Evolutionary conservation across 768 basidiomycete species (phyloP).

Genomic region (Daedalea quercina): DNA sequence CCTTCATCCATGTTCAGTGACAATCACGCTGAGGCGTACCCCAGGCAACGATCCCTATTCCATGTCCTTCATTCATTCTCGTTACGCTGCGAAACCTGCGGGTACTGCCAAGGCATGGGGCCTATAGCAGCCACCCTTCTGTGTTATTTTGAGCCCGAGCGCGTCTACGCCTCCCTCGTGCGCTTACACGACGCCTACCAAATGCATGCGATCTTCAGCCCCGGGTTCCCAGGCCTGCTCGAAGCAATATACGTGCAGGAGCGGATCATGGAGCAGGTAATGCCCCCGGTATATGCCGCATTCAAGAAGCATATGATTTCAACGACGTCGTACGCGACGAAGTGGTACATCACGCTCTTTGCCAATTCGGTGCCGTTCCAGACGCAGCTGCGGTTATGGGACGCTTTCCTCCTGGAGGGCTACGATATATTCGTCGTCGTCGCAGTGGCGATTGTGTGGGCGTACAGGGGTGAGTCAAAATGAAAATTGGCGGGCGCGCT

Average conservation of each 20-base stretch:
- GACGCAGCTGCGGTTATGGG: constrained; percentile 92
- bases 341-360: constrained; percentile 99
- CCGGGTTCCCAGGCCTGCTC: constrained; percentile 92
- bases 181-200: constrained; percentile 85
- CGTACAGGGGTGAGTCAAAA: constrained; percentile 65
- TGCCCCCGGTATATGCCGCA: constrained; percentile 84
- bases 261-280: constrained; percentile 74
- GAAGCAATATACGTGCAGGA: constrained; percentile 98
- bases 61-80: constrained; percentile 93
- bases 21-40: constrained; percentile 1
- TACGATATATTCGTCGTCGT: constrained; percentile 82
- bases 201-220: constrained; percentile 84
- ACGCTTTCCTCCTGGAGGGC: constrained; percentile 87
- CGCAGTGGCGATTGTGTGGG: constrained; percentile 87
- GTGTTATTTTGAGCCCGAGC: constrained; percentile 89
- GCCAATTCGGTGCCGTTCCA: constrained; percentile 94
- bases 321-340: constrained; percentile 93
- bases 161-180: constrained; percentile 77
- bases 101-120: constrained; percentile 99
- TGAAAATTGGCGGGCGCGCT: not conserved
- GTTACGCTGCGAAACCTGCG: constrained; percentile 75
- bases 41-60: constrained; percentile 89
- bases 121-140: constrained; percentile 92
- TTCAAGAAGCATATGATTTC: constrained; percentile 88
- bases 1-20: not conserved